Conservation (phyloP, 257 asterid genomes). For the Jacaranda mimosifolia region DNA sequence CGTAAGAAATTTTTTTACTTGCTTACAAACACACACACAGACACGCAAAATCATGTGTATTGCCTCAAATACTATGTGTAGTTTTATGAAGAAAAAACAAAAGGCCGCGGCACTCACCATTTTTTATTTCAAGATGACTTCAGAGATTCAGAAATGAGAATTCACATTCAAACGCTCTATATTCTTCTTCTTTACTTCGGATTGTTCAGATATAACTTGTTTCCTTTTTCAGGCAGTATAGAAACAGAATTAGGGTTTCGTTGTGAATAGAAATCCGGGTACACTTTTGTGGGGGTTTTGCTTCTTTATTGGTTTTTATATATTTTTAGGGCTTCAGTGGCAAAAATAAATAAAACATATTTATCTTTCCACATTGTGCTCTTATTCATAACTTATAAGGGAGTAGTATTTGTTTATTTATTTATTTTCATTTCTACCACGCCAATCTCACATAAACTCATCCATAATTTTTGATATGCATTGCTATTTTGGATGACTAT, state of each 20-base stretch:
- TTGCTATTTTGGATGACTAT: too few relatives aligned
- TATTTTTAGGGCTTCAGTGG: too few relatives aligned
- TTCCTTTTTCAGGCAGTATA: neutral
- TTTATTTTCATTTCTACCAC: too few relatives aligned
- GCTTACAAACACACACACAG: neutral
- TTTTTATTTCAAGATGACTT: slow-evolving; percentile 24
- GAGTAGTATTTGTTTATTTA: too few relatives aligned
- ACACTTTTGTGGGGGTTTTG: neutral
- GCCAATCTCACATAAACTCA: too few relatives aligned
- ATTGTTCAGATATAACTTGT: neutral
- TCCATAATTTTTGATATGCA: too few relatives aligned
- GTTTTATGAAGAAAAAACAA: neutral
- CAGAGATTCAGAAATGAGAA: slow-evolving; percentile 20
- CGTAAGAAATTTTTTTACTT: neutral
- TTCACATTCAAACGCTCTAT: slow-evolving; percentile 25
- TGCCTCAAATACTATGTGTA: neutral
- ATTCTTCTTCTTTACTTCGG: neutral
- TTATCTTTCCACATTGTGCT: too few relatives aligned
- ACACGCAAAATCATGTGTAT: neutral
- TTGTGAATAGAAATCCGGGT: neutral
- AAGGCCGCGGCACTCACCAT: slow-evolving; percentile 37
- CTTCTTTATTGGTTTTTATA: too few relatives aligned
- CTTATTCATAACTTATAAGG: too few relatives aligned
- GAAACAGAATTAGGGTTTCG: slow-evolving; percentile 34
- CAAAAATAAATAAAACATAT: too few relatives aligned